These are phyloP conservation scores for Epichloe festucae DNA, from an alignment of 2,329 filamentous ascomycete species.

Conservation along the genomic window DNA sequence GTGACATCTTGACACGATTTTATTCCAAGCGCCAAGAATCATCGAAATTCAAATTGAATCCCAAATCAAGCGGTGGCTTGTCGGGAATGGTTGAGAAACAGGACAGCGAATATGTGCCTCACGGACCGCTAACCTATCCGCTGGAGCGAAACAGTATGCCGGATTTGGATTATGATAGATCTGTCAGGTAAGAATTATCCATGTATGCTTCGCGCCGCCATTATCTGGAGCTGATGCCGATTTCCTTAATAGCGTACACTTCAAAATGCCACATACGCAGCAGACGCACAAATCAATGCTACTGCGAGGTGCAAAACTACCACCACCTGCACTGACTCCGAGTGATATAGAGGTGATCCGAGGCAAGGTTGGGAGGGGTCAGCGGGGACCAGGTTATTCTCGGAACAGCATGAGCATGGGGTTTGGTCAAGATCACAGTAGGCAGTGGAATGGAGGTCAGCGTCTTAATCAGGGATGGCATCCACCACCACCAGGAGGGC, in stretches of 20 bases:
- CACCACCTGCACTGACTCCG: conserved; percentile 57
- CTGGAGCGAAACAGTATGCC: conserved; percentile 60
- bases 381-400: conserved; percentile 24
- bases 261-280: conserved; percentile 61
- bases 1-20: conserved; percentile 71
- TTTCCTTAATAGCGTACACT: conserved; percentile 52
- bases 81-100: conserved; percentile 73
- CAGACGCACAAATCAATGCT: conserved; percentile 89
- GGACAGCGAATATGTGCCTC: conserved; percentile 63
- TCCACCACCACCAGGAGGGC: conserved; percentile 19
- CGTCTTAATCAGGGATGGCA: conserved; percentile 5
- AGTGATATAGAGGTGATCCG: conserved; percentile 64
- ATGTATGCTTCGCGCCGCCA: not conserved
- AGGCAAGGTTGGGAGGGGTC: conserved; percentile 40
- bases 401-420: conserved; percentile 5
- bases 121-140: conserved; percentile 68
- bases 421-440: not conserved
- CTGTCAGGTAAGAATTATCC: conserved; percentile 52
- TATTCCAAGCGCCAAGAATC: conserved; percentile 78
- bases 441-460: conserved; percentile 2
- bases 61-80: conserved; percentile 62
- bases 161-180: conserved; percentile 71
- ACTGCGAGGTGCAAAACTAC: conserved; percentile 66
- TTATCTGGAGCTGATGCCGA: not conserved
- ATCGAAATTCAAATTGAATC: conserved; percentile 58